These are phyloP conservation scores for Yamadazyma ubonensis DNA, from an alignment of 805 yeast genomes.

Conservation along the genomic window DNA sequence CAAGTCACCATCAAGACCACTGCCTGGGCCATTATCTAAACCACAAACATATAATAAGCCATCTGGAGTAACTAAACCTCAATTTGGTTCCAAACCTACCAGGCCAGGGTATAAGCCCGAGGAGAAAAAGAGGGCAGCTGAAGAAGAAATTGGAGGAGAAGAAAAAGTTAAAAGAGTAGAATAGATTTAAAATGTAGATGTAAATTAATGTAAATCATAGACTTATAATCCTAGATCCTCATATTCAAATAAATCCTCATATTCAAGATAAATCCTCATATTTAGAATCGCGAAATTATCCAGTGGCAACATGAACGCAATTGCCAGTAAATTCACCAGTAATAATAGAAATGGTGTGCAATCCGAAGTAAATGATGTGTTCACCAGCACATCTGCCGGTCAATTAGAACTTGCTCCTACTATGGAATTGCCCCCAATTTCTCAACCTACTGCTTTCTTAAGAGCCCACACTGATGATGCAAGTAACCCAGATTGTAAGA, in stretches of 20 bases:
- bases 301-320: constrained; percentile 32
- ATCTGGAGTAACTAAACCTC: constrained; percentile 22
- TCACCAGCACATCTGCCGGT: constrained; percentile 3
- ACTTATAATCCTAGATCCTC: too few species aligned
- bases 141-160: neutral
- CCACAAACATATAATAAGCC: constrained; percentile 12
- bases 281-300: too few species aligned
- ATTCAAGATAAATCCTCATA: too few species aligned
- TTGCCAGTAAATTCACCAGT: constrained; percentile 38
- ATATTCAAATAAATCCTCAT: neutral
- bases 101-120: constrained; percentile 14
- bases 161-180: neutral
- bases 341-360: constrained; percentile 26
- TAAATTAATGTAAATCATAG: neutral
- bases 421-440: constrained; percentile 75
- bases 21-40: constrained; percentile 4
- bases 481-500: constrained; percentile 86
- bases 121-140: constrained; percentile 7
- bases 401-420: constrained; percentile 53
- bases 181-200: neutral
- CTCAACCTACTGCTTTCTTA: constrained; percentile 86
- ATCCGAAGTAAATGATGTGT: constrained; percentile 29
- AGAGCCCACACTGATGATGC: constrained; percentile 99
- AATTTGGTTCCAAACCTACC: constrained; percentile 34
- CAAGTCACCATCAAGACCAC: neutral